Evolutionary conservation across 306 rosid species (phyloP), one percentile per base, ranked within the genome.

Genomic region (Sphenostylis stenocarpa): DNA sequence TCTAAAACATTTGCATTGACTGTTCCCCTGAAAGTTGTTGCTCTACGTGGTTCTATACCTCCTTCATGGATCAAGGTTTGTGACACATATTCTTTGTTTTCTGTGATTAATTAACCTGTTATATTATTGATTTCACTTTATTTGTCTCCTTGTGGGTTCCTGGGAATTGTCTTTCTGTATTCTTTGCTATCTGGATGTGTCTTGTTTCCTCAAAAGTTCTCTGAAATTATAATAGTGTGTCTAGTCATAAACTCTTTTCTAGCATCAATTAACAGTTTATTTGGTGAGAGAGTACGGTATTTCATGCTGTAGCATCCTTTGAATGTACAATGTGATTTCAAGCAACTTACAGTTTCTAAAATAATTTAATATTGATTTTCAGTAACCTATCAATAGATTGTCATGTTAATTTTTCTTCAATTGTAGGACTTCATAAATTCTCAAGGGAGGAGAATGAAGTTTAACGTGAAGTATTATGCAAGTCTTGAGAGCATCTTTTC

Each of bases 61-160:
- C 98, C 97, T 77, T 87, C 98, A 12, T 94, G 98, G 98, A 70
- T 90, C 84, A 94, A 91, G 94, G 98, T 89, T 43, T 70, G 80
- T 78, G 8, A 49, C 23, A 28, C 15, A 28, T 56, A 57, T 83
- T 67, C 10, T 31, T 67, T 52, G 21, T 55, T 21, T 10, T 52
- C 33, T 74, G 36, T 51, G 11, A n/a, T 66, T 16, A 20, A 19
- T 49, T 76, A 41, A 47, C 11, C 33, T 58, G 34, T 8, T 70
- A 19, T 56, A 5, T 61, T 48, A 49, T 60, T 29, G 31, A 53
- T 15, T 51, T 10, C 20, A 8, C 12, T 55, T 48, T 29, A 34
- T 41, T 45, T 63, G 48, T 48, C 41, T 20, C 39, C 15, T 24
- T 67, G 62, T 21, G 12, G 4, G 29, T 52, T 72, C 39, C 20